These are phyloP conservation scores for Eucalyptus polyanthemos DNA, from an alignment of 345 rosid genomes.

Conservation along the genomic window DNA sequence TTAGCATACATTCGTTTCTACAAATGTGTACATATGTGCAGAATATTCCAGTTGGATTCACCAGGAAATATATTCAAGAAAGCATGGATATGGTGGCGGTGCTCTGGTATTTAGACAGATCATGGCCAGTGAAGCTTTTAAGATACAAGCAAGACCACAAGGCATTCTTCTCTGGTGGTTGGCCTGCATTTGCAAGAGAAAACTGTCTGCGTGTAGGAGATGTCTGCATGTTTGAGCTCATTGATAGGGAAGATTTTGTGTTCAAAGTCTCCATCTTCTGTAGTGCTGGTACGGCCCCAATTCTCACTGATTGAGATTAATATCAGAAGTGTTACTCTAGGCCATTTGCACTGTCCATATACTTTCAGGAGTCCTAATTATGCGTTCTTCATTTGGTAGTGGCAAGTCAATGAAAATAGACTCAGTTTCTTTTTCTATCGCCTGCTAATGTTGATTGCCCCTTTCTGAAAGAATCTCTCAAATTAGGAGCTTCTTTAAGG, in stretches of 20 bases:
- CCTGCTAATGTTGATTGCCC: not conserved
- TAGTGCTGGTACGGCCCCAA: not conserved
- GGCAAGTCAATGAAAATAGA: not conserved
- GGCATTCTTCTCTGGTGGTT: not conserved
- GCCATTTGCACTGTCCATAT: not conserved
- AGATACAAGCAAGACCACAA: not conserved
- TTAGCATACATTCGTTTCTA: not conserved
- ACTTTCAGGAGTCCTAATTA: not conserved
- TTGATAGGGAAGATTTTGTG: not conserved
- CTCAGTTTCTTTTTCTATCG: not conserved
- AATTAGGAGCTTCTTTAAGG: not conserved
- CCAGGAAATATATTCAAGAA: not conserved
- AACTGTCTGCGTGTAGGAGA: not conserved
- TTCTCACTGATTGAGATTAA: not conserved
- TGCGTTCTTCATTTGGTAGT: not conserved
- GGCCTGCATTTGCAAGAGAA: not conserved
- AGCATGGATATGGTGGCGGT: not conserved
- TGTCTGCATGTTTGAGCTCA: not conserved
- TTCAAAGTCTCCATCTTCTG: not conserved
- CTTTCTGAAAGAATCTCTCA: not conserved
- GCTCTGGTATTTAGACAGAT: not conserved
- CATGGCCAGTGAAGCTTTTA: not conserved
- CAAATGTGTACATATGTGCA: not conserved
- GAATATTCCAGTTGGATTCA: not conserved
- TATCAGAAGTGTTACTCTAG: not conserved